Evolutionary conservation across 1,139 yeast species (phyloP).

Genomic region (Yamadazyma epiphylla): DNA sequence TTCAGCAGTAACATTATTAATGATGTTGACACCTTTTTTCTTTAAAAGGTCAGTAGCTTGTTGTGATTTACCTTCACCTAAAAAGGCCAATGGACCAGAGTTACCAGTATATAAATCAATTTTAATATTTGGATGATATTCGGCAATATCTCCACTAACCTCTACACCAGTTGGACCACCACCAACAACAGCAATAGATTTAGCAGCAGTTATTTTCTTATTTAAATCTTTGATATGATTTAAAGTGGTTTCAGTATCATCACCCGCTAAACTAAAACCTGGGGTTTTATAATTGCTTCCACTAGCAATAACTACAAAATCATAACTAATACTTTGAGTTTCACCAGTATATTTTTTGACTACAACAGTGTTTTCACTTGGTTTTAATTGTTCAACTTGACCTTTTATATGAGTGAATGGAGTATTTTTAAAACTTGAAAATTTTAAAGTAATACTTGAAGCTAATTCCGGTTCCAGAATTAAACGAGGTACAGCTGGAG

Average conservation of each 20-base stretch:
- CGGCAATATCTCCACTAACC: constrained; percentile 23
- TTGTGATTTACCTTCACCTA: constrained; percentile 8
- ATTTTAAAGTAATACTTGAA: constrained; percentile 11
- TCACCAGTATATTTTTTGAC: constrained; percentile 7
- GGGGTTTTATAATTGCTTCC: constrained; percentile 18
- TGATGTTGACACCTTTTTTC: constrained; percentile 17
- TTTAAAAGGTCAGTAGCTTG: constrained; percentile 16
- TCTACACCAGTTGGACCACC: constrained; percentile 34
- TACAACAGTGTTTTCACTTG: constrained; percentile 9
- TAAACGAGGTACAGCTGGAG: constrained; percentile 21
- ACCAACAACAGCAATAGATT: constrained; percentile 24
- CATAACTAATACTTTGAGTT: constrained; percentile 14
- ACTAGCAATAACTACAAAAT: constrained; percentile 24
- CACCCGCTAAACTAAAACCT: constrained; percentile 19
- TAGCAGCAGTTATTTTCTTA: constrained; percentile 13
- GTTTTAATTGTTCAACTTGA: constrained; percentile 15
- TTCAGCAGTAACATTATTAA: constrained; percentile 14
- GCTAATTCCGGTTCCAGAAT: constrained; percentile 17
- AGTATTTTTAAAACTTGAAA: constrained; percentile 10
- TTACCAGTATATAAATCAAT: constrained; percentile 21
- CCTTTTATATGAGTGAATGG: constrained; percentile 14
- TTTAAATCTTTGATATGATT: constrained; percentile 7
- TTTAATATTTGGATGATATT: constrained; percentile 12
- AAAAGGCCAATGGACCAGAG: constrained; percentile 14
- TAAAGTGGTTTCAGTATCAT: constrained; percentile 9